Conservation (phyloP, 73 alveolate genomes). For the Paraurostyla sp. region DNA sequence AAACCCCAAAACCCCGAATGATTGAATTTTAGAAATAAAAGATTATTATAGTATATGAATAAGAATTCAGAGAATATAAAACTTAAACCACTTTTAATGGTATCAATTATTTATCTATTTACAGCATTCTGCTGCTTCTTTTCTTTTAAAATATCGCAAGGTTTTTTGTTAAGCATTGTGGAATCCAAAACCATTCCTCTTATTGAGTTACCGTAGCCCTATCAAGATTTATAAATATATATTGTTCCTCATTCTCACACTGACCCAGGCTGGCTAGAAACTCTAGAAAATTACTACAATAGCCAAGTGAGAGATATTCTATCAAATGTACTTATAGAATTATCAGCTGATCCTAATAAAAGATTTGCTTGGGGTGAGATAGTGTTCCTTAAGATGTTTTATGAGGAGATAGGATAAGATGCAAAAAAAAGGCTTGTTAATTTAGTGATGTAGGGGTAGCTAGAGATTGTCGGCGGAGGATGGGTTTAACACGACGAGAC, state of each 20-base stretch:
- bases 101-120: neutral
- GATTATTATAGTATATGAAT: neutral
- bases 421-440: neutral
- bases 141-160: neutral
- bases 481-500: slow-evolving; percentile 71
- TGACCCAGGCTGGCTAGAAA: slow-evolving; percentile 95
- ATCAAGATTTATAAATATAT: neutral
- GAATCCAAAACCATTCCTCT: neutral
- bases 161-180: neutral
- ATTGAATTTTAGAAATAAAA: neutral
- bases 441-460: slow-evolving; percentile 4
- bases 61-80: neutral
- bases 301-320: slow-evolving; percentile 47
- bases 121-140: neutral
- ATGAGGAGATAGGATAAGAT: neutral
- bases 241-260: slow-evolving; percentile 91
- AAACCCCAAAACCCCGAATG: slow-evolving; percentile 42
- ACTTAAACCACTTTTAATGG: slow-evolving; percentile 17
- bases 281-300: slow-evolving; percentile 80
- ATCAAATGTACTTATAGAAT: neutral
- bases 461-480: slow-evolving; percentile 65
- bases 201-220: neutral
- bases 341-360: neutral
- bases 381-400: slow-evolving; percentile 17
- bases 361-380: slow-evolving; percentile 50